These are phyloP conservation scores for Acrocalymma vagum DNA, from an alignment of 2,329 filamentous ascomycete genomes.

Conservation along the genomic window DNA sequence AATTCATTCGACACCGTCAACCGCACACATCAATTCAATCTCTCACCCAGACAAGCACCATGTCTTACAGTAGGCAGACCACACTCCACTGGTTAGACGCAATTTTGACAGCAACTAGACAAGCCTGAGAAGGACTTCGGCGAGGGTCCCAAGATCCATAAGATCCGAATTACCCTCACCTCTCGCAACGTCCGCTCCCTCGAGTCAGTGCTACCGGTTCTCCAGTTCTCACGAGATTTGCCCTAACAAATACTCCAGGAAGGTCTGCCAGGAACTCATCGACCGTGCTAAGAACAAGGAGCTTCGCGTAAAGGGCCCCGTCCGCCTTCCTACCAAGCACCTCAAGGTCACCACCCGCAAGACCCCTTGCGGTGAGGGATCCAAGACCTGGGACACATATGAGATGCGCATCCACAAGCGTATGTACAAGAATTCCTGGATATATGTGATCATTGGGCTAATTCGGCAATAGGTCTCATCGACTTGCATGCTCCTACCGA, in stretches of 20 bases:
- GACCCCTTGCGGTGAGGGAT: constrained; percentile 99
- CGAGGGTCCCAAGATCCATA: constrained; percentile 95
- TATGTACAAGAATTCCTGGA: constrained; percentile 17
- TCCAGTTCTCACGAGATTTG: no score
- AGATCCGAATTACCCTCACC: constrained; percentile 98
- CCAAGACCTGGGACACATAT: constrained; percentile 99
- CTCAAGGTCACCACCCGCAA: constrained; percentile 98
- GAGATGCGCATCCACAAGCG: constrained; percentile 99
- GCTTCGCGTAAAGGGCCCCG: constrained; percentile 96
- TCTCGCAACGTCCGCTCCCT: constrained; percentile 92
- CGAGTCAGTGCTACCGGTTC: no score
- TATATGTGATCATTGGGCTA: neutral
- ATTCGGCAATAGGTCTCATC: constrained; percentile 66
- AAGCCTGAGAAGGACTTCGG: constrained; percentile 92
- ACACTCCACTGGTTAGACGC: neutral
- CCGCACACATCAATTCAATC: constrained; percentile 25
- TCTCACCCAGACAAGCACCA: constrained; percentile 31
- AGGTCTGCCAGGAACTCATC: constrained; percentile 94
- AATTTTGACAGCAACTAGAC: constrained; percentile 52
- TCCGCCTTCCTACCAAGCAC: constrained; percentile 96
- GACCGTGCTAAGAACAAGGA: constrained; percentile 99
- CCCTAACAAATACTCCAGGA: constrained; percentile 18
- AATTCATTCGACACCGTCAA: constrained; percentile 33
- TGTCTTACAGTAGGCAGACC: constrained; percentile 44
- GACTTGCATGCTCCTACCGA: constrained; percentile 98